Evolutionary conservation across 257 asterid species (phyloP).

Genomic region (Mitragyna speciosa): DNA sequence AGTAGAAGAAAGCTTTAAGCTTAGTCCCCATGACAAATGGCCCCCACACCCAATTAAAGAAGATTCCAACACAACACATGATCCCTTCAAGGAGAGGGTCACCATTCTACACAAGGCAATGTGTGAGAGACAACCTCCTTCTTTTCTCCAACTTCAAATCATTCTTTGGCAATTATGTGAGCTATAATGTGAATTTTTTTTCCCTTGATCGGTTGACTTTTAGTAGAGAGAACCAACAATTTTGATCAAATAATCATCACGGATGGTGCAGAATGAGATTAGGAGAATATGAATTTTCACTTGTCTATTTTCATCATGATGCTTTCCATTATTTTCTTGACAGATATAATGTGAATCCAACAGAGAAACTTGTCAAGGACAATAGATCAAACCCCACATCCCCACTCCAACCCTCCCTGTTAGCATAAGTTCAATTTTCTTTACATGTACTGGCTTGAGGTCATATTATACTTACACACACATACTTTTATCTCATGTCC

Average conservation of each 20-base stretch:
- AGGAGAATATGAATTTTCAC: not conserved
- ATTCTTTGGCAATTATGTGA: slow-evolving; percentile 8
- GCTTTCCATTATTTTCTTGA: slow-evolving; percentile 17
- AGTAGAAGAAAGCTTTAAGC: not conserved
- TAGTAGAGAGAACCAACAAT: not conserved
- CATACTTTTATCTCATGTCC: too few species aligned
- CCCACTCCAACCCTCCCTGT: not conserved
- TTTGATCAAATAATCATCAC: slow-evolving; percentile 15
- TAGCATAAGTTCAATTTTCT: slow-evolving; percentile 1
- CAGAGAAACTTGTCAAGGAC: slow-evolving; percentile 8
- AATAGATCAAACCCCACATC: not conserved
- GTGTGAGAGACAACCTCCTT: not conserved
- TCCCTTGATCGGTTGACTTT: slow-evolving; percentile 9
- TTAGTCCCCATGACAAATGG: slow-evolving; percentile 3
- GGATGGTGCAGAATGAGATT: slow-evolving; percentile 11
- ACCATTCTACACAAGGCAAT: slow-evolving; percentile 22
- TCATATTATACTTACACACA: too few species aligned
- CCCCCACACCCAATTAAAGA: slow-evolving; percentile 15
- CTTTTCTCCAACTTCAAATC: slow-evolving; percentile 9
- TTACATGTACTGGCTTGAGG: not conserved
- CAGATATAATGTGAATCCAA: slow-evolving; percentile 17
- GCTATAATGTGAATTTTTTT: not conserved
- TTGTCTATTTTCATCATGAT: slow-evolving; percentile 11
- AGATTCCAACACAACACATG: slow-evolving; percentile 22
- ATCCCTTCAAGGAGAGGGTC: slow-evolving; percentile 15